These are phyloP conservation scores for Cordyceps sp. DNA, from an alignment of 2,329 filamentous ascomycete genomes.

Conservation along the genomic window DNA sequence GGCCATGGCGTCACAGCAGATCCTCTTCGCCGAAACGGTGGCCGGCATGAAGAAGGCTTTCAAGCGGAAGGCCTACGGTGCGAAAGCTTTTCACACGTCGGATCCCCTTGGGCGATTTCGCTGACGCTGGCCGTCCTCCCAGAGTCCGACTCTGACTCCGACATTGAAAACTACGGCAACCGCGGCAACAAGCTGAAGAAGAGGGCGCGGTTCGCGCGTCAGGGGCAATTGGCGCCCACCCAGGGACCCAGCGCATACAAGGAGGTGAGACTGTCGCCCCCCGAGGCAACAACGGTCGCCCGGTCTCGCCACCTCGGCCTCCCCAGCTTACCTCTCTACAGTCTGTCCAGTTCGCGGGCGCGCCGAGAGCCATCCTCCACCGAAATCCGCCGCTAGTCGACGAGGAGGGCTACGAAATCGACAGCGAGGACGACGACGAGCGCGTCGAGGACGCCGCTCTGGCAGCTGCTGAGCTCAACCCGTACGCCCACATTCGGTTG, in stretches of 20 bases:
- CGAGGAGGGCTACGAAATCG: constrained; percentile 62
- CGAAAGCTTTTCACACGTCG: constrained; percentile 15
- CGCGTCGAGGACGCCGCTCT: constrained; percentile 42
- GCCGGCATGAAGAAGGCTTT: constrained; percentile 51
- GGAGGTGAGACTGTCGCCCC: constrained; percentile 34
- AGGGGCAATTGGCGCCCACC: constrained; percentile 51
- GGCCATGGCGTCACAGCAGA: constrained; percentile 34
- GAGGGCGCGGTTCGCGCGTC: constrained; percentile 52
- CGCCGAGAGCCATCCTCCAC: constrained; percentile 55
- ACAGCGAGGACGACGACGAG: constrained; percentile 55
- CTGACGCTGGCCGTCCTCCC: too few relatives aligned
- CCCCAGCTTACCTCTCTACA: constrained; percentile 16
- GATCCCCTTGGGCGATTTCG: too few relatives aligned
- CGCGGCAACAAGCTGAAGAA: constrained; percentile 68
- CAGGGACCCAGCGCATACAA: constrained; percentile 53
- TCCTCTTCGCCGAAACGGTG: constrained; percentile 49
- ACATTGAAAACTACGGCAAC: constrained; percentile 53
- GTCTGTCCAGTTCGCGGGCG: constrained; percentile 59
- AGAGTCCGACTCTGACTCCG: constrained; percentile 68
- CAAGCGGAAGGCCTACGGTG: constrained; percentile 44
- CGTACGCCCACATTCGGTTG: constrained; percentile 54
- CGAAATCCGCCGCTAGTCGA: constrained; percentile 58
- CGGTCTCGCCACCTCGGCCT: constrained; percentile 2
- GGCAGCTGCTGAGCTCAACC: constrained; percentile 52
- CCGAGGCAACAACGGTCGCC: too few relatives aligned